phyloP scores from a whole-genome alignment of 768 basidiomycete species.

The Exsudoporus frostii region DNA sequence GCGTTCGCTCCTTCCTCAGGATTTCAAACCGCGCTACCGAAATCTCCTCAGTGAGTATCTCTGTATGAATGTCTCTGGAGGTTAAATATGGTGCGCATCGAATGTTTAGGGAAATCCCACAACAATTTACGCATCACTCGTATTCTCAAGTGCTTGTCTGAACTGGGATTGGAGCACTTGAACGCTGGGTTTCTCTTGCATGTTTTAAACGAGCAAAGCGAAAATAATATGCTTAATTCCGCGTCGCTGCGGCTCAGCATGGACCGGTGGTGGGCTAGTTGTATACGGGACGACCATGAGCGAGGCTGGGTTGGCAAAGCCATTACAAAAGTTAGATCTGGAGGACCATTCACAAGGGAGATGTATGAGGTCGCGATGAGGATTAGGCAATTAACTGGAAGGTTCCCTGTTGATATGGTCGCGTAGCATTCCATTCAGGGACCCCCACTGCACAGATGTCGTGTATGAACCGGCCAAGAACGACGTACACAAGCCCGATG shows the following conservation, averaged over 20 bases:
- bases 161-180: slow-evolving; percentile 61
- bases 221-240: slow-evolving; percentile 50
- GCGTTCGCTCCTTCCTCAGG: slow-evolving; percentile 46
- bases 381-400: slow-evolving; percentile 30
- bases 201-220: slow-evolving; percentile 67
- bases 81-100: neutral
- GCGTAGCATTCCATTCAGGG: neutral
- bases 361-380: slow-evolving; percentile 51
- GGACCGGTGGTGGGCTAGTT: slow-evolving; percentile 79
- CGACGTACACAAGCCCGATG: neutral
- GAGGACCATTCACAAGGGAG: slow-evolving; percentile 51
- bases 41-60: slow-evolving; percentile 63
- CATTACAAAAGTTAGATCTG: slow-evolving; percentile 48
- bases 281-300: slow-evolving; percentile 59
- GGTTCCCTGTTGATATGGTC: slow-evolving; percentile 8
- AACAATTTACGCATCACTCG: slow-evolving; percentile 77
- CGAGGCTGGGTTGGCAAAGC: slow-evolving; percentile 51
- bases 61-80: neutral
- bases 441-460: neutral
- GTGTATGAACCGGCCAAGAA: neutral
- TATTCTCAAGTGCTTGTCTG: slow-evolving; percentile 72
- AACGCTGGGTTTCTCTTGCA: slow-evolving; percentile 68
- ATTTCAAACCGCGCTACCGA: slow-evolving; percentile 52
- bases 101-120: slow-evolving; percentile 56
- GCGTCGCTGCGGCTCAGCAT: slow-evolving; percentile 53